phyloP scores from a whole-genome alignment of 108 stramenopile species.

The Fistulifera solaris region DNA sequence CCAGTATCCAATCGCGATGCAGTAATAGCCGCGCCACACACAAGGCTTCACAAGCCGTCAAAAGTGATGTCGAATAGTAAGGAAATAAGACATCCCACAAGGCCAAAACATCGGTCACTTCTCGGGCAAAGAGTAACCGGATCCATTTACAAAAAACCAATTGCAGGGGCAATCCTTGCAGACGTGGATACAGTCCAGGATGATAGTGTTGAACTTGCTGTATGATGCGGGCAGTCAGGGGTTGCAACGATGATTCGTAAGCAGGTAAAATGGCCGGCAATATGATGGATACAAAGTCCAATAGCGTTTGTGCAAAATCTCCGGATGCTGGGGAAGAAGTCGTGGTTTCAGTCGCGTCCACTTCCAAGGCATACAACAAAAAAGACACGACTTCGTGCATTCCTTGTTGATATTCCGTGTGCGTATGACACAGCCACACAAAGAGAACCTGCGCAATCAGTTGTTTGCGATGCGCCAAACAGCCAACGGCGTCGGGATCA shows the following conservation, averaged over 20 bases:
- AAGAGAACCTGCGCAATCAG: constrained; percentile 27
- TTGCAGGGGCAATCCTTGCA: constrained; percentile 5
- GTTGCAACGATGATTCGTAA: constrained; percentile 44
- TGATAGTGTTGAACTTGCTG: constrained; percentile 4
- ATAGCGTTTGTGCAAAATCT: constrained; percentile 35
- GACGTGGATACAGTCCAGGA: neutral
- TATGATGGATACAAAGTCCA: constrained; percentile 18
- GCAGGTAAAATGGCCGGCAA: constrained; percentile 46
- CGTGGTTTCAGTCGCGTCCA: constrained; percentile 23
- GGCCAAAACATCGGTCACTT: constrained; percentile 24
- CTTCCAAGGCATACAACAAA: constrained; percentile 54
- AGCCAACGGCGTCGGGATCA: constrained; percentile 11
- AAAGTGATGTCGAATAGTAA: neutral
- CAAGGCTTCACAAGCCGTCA: constrained; percentile 38
- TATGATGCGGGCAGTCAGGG: neutral
- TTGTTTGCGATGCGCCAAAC: neutral
- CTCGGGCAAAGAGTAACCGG: constrained; percentile 69
- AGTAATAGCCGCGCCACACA: constrained; percentile 40
- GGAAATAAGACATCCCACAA: constrained; percentile 33
- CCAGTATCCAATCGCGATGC: constrained; percentile 21
- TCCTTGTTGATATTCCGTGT: constrained; percentile 75
- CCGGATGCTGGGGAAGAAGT: constrained; percentile 21
- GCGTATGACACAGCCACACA: constrained; percentile 35
- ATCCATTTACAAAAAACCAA: constrained; percentile 65
- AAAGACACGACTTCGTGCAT: constrained; percentile 82